Conservation (phyloP, 495 filamentous ascomycete species). For the Cryomyces minteri region DNA sequence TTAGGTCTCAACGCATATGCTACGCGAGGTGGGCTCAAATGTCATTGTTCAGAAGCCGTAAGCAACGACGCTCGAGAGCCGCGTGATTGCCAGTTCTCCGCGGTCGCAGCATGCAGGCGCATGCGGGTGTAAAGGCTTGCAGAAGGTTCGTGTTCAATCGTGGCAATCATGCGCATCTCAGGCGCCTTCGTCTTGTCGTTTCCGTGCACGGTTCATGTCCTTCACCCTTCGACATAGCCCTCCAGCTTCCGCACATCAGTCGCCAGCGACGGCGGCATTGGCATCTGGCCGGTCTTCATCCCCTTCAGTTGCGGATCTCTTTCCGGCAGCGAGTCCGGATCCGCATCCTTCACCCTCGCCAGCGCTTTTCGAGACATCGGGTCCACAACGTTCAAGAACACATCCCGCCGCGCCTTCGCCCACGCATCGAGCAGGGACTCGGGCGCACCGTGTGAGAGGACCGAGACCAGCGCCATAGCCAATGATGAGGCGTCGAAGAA, state of each 20-base stretch:
- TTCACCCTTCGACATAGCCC: not conserved
- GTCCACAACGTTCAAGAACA: constrained; percentile 11
- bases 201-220: not conserved
- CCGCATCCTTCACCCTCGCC: constrained; percentile 3
- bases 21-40: too few relatives aligned
- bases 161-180: too few relatives aligned
- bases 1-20: too few relatives aligned
- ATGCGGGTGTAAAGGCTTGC: too few relatives aligned
- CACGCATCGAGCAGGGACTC: constrained; percentile 9
- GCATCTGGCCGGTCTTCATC: not conserved
- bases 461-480: constrained; percentile 3
- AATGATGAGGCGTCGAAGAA: constrained; percentile 5
- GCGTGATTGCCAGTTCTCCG: too few relatives aligned
- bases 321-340: constrained; percentile 4
- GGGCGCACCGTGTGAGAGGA: constrained; percentile 4
- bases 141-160: too few relatives aligned
- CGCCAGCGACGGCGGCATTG: not conserved
- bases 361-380: constrained; percentile 6
- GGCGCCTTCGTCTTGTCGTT: not conserved
- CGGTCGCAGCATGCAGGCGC: too few relatives aligned
- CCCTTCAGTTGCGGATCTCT: constrained; percentile 6
- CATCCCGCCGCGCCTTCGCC: constrained; percentile 7
- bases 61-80: too few relatives aligned
- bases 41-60: too few relatives aligned
- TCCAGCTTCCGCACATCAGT: not conserved